A percentile compares a stretch with the other conserved stretches of the same genome.
Conservation (phyloP, 768 basidiomycete genomes). For the Leccinellum albellum region DNA sequence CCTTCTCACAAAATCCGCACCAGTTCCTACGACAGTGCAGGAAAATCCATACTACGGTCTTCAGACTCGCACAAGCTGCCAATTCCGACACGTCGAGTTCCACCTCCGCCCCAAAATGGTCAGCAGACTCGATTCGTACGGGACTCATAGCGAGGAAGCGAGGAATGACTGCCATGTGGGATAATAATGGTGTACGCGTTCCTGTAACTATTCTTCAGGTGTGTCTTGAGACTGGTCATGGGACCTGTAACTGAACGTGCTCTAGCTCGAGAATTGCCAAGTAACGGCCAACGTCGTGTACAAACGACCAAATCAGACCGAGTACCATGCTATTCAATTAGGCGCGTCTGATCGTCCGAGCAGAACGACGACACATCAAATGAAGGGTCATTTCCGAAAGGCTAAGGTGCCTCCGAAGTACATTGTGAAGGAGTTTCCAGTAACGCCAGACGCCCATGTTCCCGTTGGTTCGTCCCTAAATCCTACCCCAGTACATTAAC, state of each 20-base stretch:
- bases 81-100: conserved; percentile 17
- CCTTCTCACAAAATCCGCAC: conserved; percentile 38
- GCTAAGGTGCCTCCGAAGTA: conserved; percentile 80
- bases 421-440: conserved; percentile 82
- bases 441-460: conserved; percentile 85
- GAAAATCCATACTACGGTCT: conserved; percentile 42
- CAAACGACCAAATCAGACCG: conserved; percentile 58
- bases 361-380: conserved; percentile 72
- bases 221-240: conserved; percentile 18
- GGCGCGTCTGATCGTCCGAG: conserved; percentile 72
- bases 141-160: conserved; percentile 93
- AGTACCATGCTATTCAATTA: conserved; percentile 91
- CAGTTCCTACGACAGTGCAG: conserved; percentile 34
- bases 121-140: conserved; percentile 78
- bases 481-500: not conserved
- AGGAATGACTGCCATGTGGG: conserved; percentile 94
- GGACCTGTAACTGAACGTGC: conserved; percentile 10
- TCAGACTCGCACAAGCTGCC: conserved; percentile 28
- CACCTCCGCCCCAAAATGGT: conserved; percentile 60
- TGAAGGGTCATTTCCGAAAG: conserved; percentile 87
- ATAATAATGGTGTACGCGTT: conserved; percentile 78
- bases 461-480: conserved; percentile 65
- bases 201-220: conserved; percentile 97
- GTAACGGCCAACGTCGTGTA: conserved; percentile 76
- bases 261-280: conserved; percentile 82